Conservation (phyloP, 768 basidiomycete species). For the Dacryopinax spathularia region DNA sequence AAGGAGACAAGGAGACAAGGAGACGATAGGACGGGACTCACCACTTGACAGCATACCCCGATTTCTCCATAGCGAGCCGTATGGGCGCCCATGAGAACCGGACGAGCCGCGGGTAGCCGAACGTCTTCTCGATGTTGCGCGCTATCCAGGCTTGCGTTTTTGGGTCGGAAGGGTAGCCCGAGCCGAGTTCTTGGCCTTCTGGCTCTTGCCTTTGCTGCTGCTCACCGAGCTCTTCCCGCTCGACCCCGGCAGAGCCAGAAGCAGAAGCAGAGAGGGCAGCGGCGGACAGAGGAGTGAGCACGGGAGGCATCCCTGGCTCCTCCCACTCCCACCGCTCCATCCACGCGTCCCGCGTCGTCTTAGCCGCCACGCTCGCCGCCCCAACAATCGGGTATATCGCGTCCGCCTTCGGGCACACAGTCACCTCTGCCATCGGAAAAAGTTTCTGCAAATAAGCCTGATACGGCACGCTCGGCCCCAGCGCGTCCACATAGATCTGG, state of each 20-base stretch:
- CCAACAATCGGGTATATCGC: constrained; percentile 93
- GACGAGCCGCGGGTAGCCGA: constrained; percentile 80
- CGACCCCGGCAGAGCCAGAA: background rate
- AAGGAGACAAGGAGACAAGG: background rate
- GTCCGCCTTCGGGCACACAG: constrained; percentile 85
- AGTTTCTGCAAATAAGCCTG: constrained; percentile 63
- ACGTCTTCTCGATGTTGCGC: constrained; percentile 62
- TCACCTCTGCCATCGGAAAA: constrained; percentile 77
- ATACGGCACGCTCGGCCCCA: constrained; percentile 77
- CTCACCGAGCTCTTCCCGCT: background rate
- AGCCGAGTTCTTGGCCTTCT: constrained; percentile 36
- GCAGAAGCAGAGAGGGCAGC: too few species aligned
- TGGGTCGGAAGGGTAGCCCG: constrained; percentile 92
- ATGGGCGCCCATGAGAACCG: constrained; percentile 95
- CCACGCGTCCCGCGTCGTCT: constrained; percentile 87
- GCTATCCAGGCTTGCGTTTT: constrained; percentile 82
- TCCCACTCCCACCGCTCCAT: constrained; percentile 75
- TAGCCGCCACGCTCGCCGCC: constrained; percentile 95
- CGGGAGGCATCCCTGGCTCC: constrained; percentile 31
- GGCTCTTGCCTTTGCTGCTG: background rate
- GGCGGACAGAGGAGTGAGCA: background rate
- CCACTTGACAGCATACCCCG: constrained; percentile 72
- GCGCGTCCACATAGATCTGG: constrained; percentile 87
- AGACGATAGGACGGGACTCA: constrained; percentile 21
- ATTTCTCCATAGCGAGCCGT: constrained; percentile 67